Evolutionary conservation across 2,329 filamentous ascomycete genomes (phyloP).

Genomic region (Thelonectria blattea): DNA sequence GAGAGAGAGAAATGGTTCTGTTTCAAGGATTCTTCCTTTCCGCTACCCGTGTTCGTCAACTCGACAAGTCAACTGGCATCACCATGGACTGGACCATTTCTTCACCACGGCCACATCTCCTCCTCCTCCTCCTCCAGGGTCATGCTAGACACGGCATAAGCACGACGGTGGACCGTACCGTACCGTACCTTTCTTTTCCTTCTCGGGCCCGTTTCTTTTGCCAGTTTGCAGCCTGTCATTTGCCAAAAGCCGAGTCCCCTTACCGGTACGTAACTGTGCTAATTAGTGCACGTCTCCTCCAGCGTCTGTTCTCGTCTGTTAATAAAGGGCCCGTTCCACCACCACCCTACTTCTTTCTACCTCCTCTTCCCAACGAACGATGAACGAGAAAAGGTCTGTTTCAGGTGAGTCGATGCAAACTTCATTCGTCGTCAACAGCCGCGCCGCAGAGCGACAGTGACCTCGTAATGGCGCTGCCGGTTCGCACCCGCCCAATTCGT

Average conservation of each 20-base stretch:
- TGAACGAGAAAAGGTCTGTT: constrained; percentile 29
- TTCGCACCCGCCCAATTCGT: too few species aligned
- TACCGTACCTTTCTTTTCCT: neutral
- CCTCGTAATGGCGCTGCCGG: too few species aligned
- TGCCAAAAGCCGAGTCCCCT: constrained; percentile 27
- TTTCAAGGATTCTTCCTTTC: neutral
- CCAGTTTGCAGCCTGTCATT: constrained; percentile 28
- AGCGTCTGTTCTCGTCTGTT: constrained; percentile 11
- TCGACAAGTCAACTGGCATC: neutral
- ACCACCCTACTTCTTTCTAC: too few species aligned
- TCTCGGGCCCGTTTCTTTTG: constrained; percentile 14
- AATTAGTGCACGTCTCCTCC: constrained; percentile 38
- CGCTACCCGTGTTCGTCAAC: neutral
- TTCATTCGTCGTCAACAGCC: too few species aligned
- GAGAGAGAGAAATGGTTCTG: neutral
- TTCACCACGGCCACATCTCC: neutral
- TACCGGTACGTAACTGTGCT: constrained; percentile 14
- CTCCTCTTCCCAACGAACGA: too few species aligned
- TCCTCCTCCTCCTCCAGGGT: constrained; percentile 17
- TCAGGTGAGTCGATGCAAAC: constrained; percentile 31
- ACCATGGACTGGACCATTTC: too few species aligned
- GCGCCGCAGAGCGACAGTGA: too few species aligned
- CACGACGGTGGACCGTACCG: constrained; percentile 13
- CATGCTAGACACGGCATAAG: constrained; percentile 16
- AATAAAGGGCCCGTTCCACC: too few species aligned